Base-by-base conservation (phyloP, 2,329 filamentous ascomycete genomes). In the Clarireedia homoeocarpa region DNA sequence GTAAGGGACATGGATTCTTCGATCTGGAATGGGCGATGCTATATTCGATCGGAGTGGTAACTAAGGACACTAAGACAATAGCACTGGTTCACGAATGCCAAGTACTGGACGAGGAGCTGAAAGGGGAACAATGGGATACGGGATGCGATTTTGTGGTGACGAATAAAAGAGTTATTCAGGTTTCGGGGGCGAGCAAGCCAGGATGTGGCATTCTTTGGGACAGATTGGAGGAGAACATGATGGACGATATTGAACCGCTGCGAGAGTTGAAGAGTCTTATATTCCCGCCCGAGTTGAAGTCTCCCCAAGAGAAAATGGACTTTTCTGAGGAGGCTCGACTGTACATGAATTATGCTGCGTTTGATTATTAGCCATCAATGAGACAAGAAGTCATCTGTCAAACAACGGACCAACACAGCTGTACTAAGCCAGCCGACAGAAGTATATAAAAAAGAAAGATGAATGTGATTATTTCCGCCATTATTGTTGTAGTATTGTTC, bases 21-120 rank as follows among this genome's bases (percentile, higher is more conserved):
- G 73, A 75, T 48, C 65, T 75, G 6, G 73, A 74, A 55, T 76
- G 72, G 72, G 71, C 65, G 1, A 69, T 76, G 62, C 61, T 75
- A 26, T 67, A 65, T 26, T 66, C 69, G 17, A 59, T 72, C 12
- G 66, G 68, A 4, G 59, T 69, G 10, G 63, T 75, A 6, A 53
- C 52, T 4, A 14, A 48, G 5, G 47, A 59, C 2, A 67, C 68
- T 5, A 62, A 64, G 0, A 70, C 70, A 2, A 63, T 71, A 2
- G 70, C 69, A 5, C 54, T 75, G 5, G 72, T 71, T 6, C 74
- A 76, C 59, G 66, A 69, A 17, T 75, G 72, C 54, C 74, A 76
- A 61, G 66, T 75, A 9, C 61, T 76, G 24, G 66, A 71, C 20
- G 65, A 68, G 40, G 68, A 71, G 53, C 63, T 73, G 15, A 46